These are phyloP conservation scores for Mycena albidolilacea DNA, from an alignment of 768 basidiomycete species.

Conservation along the genomic window DNA sequence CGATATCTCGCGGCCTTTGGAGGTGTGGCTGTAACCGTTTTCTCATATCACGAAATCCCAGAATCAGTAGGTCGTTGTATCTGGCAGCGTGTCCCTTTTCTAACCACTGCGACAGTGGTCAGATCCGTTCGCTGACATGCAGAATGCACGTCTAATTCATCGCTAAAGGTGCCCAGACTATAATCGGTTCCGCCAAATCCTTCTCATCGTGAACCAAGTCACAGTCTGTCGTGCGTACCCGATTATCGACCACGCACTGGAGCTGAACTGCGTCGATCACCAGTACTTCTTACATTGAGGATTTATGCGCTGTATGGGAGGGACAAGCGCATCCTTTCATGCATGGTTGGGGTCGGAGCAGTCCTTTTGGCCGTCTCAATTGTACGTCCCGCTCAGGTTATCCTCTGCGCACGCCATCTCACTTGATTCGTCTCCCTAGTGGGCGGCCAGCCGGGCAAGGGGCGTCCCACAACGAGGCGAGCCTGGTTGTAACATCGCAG, in stretches of 20 bases:
- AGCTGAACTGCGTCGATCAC: not conserved
- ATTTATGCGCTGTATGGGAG: conserved; percentile 51
- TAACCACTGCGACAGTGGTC: conserved; percentile 1
- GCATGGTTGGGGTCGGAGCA: conserved; percentile 16
- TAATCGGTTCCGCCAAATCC: conserved; percentile 43
- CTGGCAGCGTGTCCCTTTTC: not conserved
- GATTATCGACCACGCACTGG: not conserved
- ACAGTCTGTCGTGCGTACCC: conserved; percentile 49
- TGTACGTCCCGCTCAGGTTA: not conserved
- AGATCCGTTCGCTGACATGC: not conserved
- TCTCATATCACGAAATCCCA: conserved; percentile 17
- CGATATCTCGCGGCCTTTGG: conserved; percentile 43
- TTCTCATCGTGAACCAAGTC: conserved; percentile 50
- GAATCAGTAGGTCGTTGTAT: not conserved
- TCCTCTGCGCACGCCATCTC: not conserved
- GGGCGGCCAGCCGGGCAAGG: not conserved
- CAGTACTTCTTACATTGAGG: conserved; percentile 41
- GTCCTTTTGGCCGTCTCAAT: conserved; percentile 22
- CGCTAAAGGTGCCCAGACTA: not conserved
- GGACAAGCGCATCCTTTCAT: conserved; percentile 8
- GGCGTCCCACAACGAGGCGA: conserved; percentile 2
- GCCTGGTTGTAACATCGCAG: conserved; percentile 5
- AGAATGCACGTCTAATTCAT: not conserved
- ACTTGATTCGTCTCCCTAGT: not conserved
- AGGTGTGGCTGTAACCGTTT: conserved; percentile 30